Conservation (phyloP, 2,329 filamentous ascomycete genomes). For the Hymenoscyphus occultus region DNA sequence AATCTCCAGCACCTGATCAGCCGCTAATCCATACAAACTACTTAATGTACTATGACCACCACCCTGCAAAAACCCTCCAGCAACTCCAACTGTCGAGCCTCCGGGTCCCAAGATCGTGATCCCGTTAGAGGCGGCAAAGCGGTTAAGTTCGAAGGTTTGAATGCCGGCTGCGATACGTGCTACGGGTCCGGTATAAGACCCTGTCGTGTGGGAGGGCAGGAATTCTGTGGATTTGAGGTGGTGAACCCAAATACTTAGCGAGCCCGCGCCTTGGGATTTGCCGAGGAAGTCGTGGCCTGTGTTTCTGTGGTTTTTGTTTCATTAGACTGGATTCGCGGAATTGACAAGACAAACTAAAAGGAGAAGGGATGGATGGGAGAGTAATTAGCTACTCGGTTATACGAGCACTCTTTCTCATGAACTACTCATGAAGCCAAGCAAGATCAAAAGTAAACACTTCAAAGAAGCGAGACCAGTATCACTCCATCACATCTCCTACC, state of each 20-base stretch:
- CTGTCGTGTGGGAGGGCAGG: conserved; percentile 4
- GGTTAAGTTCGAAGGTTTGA: conserved; percentile 14
- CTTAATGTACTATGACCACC: conserved; percentile 20
- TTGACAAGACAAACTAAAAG: too few species aligned
- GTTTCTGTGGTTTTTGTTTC: conserved; percentile 35
- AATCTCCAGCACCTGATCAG: conserved; percentile 20
- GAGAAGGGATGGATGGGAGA: neutral
- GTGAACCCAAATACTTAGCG: conserved; percentile 20
- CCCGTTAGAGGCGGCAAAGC: conserved; percentile 37
- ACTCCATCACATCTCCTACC: neutral
- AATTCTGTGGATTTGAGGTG: conserved; percentile 17
- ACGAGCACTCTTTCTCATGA: neutral
- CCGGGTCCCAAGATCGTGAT: conserved; percentile 14
- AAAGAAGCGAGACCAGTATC: too few species aligned
- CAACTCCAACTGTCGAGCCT: conserved; percentile 13
- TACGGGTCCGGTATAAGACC: conserved; percentile 23
- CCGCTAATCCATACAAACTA: conserved; percentile 18
- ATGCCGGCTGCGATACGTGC: conserved; percentile 25
- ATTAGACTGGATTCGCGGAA: too few species aligned
- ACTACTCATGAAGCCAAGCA: neutral
- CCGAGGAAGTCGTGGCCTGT: conserved; percentile 47
- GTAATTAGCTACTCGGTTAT: neutral
- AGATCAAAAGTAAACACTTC: neutral
- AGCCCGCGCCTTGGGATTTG: conserved; percentile 41
- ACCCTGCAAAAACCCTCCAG: conserved; percentile 24